These are phyloP conservation scores for Coemansia sp. DNA, from an alignment of 192 early-diverging fungal species.

Conservation along the genomic window DNA sequence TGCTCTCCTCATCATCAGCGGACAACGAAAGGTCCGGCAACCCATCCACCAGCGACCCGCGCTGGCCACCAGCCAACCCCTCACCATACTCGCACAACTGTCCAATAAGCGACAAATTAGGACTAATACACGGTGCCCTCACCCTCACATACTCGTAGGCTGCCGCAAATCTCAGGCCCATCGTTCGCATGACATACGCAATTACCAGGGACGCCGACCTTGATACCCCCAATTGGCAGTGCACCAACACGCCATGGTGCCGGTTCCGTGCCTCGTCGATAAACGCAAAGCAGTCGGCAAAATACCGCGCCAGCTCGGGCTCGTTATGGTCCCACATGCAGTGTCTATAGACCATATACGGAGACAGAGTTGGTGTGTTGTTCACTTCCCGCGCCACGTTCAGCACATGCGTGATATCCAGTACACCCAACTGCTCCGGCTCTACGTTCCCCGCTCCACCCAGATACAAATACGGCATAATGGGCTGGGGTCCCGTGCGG, in stretches of 20 bases:
- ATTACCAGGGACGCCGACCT: slow-evolving; percentile 83
- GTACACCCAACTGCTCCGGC: slow-evolving; percentile 4
- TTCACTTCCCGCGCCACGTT: slow-evolving; percentile 33
- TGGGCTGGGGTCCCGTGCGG: slow-evolving; percentile 32
- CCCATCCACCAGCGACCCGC: background rate
- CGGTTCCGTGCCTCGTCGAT: slow-evolving; percentile 60
- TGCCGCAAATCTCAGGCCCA: slow-evolving; percentile 53
- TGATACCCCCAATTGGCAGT: slow-evolving; percentile 88
- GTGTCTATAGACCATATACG: too few species aligned
- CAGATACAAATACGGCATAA: slow-evolving; percentile 47
- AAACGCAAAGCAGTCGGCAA: slow-evolving; percentile 60
- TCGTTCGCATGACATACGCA: slow-evolving; percentile 81
- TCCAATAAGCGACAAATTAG: slow-evolving; percentile 76
- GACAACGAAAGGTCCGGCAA: background rate
- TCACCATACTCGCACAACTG: slow-evolving; percentile 72
- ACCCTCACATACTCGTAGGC: slow-evolving; percentile 78
- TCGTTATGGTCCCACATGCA: slow-evolving; percentile 74
- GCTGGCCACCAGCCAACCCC: background rate
- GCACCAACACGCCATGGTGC: slow-evolving; percentile 68
- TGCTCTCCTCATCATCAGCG: slow-evolving; percentile 7
- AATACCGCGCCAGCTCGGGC: slow-evolving; percentile 58
- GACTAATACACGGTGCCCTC: slow-evolving; percentile 69
- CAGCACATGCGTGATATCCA: slow-evolving; percentile 19
- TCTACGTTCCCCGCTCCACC: slow-evolving; percentile 31
- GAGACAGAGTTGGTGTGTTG: too few species aligned